phyloP scores from a whole-genome alignment of 1,284 basidiomycete species.

The Vanrija pseudolonga region DNA sequence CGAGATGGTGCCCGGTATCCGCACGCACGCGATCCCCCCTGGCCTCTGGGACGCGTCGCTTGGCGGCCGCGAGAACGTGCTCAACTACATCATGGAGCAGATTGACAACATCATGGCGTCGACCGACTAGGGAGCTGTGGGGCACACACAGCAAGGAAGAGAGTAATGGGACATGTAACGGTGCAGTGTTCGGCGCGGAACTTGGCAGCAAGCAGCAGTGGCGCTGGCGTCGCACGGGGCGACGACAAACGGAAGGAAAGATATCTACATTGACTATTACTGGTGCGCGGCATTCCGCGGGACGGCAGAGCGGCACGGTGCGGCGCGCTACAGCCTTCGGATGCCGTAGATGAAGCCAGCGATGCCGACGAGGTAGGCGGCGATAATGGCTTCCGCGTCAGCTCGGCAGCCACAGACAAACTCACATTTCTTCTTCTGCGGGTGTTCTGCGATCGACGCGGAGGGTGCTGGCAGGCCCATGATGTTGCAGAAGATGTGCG shows the following conservation, averaged over 20 bases:
- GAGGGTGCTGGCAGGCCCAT: slow-evolving; percentile 63
- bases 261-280: neutral
- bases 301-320: too few species aligned
- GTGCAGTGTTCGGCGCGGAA: too few species aligned
- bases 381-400: slow-evolving; percentile 25
- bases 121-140: too few species aligned
- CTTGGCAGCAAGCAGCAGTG: neutral
- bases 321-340: slow-evolving; percentile 3
- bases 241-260: neutral
- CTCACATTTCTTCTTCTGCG: slow-evolving; percentile 27
- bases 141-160: too few species aligned
- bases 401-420: neutral
- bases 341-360: slow-evolving; percentile 32
- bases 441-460: slow-evolving; percentile 34
- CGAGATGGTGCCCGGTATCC: too few species aligned
- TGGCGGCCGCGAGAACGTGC: too few species aligned
- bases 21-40: too few species aligned
- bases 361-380: slow-evolving; percentile 41
- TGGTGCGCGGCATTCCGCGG: neutral
- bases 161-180: too few species aligned
- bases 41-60: too few species aligned
- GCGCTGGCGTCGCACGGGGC: neutral
- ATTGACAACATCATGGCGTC: too few species aligned
- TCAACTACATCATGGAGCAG: too few species aligned
- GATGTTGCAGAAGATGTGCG: slow-evolving; percentile 88